A percentile compares a stretch with the other conserved stretches of the same genome.
phyloP scores from a whole-genome alignment of 176 grass and related monocot species.

The Avena atlantica region DNA sequence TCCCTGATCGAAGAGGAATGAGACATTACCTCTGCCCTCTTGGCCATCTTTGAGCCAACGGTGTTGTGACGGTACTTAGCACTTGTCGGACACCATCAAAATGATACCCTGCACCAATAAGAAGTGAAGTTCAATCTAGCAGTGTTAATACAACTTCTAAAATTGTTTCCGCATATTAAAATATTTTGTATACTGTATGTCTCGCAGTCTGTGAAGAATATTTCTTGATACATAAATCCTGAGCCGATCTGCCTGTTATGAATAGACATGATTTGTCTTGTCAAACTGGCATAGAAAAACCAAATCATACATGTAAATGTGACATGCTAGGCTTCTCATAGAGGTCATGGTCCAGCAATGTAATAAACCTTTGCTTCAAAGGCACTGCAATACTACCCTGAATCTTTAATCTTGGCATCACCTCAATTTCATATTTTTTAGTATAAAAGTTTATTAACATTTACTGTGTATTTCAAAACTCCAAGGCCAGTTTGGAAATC shows the following conservation, averaged over 20 bases:
- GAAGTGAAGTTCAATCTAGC: background rate
- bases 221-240: too few species aligned
- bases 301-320: too few species aligned
- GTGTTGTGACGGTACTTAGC: background rate
- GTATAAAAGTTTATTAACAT: background rate
- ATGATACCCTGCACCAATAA: background rate
- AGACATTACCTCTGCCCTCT: background rate
- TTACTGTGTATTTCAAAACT: background rate
- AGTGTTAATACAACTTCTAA: background rate
- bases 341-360: too few species aligned
- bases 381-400: background rate
- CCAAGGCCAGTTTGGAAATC: background rate
- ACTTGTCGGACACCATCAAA: background rate
- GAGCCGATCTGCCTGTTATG: too few species aligned
- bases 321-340: too few species aligned
- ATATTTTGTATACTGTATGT: too few species aligned
- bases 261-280: too few species aligned
- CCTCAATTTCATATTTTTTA: background rate
- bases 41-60: background rate
- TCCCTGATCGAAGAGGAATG: background rate
- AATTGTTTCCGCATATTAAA: background rate
- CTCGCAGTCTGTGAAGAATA: too few species aligned
- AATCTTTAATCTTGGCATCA: background rate
- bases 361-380: background rate
- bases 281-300: too few species aligned